Conservation (phyloP, 2,329 filamentous ascomycete genomes). For the Cytospora paraplurivora region DNA sequence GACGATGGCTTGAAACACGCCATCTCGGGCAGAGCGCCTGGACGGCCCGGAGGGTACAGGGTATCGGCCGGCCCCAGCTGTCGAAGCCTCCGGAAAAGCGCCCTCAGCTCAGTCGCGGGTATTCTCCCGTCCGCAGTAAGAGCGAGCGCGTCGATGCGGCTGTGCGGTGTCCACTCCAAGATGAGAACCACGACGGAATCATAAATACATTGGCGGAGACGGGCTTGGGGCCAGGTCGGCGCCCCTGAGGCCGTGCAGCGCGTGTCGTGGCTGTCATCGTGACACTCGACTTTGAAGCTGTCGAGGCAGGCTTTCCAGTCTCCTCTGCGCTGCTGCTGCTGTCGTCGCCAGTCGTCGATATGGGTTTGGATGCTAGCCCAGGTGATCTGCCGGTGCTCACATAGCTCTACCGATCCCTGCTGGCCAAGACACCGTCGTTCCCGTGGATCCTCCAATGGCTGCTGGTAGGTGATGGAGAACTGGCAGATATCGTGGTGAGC, state of each 20-base stretch:
- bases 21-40: slow-evolving; percentile 31
- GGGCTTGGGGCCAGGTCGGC: slow-evolving; percentile 31
- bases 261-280: slow-evolving; percentile 29
- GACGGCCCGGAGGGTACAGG: slow-evolving; percentile 24
- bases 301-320: slow-evolving; percentile 31
- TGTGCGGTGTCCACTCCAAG: slow-evolving; percentile 31
- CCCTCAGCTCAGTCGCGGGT: slow-evolving; percentile 29
- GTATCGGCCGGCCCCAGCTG: slow-evolving; percentile 28
- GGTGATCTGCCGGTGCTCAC: slow-evolving; percentile 31
- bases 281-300: slow-evolving; percentile 29
- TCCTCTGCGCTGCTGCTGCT: slow-evolving; percentile 9
- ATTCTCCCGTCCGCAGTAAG: slow-evolving; percentile 24
- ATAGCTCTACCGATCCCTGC: slow-evolving; percentile 31
- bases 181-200: slow-evolving; percentile 23
- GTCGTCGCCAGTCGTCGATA: slow-evolving; percentile 25
- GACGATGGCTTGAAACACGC: slow-evolving; percentile 28
- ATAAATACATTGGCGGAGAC: slow-evolving; percentile 12
- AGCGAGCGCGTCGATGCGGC: slow-evolving; percentile 27
- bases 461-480: slow-evolving; percentile 2
- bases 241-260: slow-evolving; percentile 27
- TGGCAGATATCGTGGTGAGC: slow-evolving; percentile 1
- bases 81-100: slow-evolving; percentile 30
- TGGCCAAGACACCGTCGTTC: slow-evolving; percentile 29
- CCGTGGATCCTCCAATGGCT: not conserved
- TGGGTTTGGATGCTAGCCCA: slow-evolving; percentile 31